Percentiles rank a stretch among this genome's conserved stretches.
phyloP scores from a whole-genome alignment of 805 yeast species.

The Teunomyces cretensis region DNA sequence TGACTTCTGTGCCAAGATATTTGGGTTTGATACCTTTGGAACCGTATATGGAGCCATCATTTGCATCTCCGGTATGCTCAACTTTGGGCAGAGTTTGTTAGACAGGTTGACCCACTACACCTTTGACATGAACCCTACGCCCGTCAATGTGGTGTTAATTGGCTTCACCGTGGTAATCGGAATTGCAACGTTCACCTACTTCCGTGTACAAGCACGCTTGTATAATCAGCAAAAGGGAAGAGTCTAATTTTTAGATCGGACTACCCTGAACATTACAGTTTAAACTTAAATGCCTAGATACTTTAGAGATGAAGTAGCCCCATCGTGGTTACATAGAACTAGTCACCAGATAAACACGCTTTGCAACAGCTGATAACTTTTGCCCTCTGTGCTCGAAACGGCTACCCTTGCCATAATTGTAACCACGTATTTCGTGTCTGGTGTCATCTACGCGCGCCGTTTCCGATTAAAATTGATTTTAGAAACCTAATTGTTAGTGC shows the following conservation, averaged over 20 bases:
- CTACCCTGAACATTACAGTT: no score
- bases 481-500: no score
- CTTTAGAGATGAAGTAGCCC: no score
- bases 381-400: no score
- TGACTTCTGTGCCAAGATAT: conserved; percentile 62
- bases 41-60: conserved; percentile 58
- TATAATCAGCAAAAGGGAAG: not conserved
- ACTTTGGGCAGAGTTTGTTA: conserved; percentile 46
- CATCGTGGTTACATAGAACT: no score
- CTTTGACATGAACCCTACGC: conserved; percentile 56
- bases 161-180: conserved; percentile 45
- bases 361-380: no score
- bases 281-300: no score
- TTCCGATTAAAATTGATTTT: not conserved
- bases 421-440: no score
- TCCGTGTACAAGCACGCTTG: conserved; percentile 16
- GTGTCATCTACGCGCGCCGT: not conserved
- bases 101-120: conserved; percentile 51
- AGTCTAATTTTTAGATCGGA: not conserved
- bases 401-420: no score
- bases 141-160: conserved; percentile 45
- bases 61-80: conserved; percentile 51
- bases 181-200: conserved; percentile 39
- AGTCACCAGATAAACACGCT: no score
- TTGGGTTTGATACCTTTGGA: conserved; percentile 62